phyloP scores from a whole-genome alignment of 257 asterid species.

The Capsicum chinense region DNA sequence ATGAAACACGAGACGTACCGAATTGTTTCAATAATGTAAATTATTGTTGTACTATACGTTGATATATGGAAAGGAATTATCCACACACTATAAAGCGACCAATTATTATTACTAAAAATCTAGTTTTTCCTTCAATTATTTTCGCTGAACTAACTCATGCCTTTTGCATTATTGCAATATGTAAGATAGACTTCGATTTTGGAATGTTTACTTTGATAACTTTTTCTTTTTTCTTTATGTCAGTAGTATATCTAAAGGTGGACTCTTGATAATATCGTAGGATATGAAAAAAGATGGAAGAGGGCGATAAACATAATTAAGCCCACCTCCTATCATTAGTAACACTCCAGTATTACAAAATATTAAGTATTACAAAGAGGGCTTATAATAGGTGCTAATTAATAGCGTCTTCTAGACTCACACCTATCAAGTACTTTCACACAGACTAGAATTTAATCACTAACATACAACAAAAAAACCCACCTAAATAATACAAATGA shows the following conservation, averaged over 20 bases:
- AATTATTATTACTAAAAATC: background rate
- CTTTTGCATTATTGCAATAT: background rate
- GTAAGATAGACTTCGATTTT: background rate
- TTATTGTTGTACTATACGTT: background rate
- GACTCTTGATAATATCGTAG: background rate
- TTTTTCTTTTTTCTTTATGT: background rate
- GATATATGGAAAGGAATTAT: background rate
- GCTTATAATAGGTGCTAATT: background rate
- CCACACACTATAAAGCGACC: background rate
- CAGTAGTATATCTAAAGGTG: background rate
- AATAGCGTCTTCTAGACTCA: background rate
- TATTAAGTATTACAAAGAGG: background rate
- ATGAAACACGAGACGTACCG: too few species aligned
- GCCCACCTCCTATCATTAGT: background rate
- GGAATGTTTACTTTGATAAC: background rate
- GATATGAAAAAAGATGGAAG: background rate
- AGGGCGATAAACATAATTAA: background rate
- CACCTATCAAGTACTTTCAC: background rate
- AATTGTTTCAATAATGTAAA: background rate
- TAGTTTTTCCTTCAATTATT: background rate
- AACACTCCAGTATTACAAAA: background rate
- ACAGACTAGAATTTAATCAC: background rate
- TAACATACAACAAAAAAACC: background rate
- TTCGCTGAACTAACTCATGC: background rate
- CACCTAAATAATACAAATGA: constrained; percentile 3